Base-by-base conservation (phyloP, 148 eudicot species). In the Fagopyrum homotropicum region DNA sequence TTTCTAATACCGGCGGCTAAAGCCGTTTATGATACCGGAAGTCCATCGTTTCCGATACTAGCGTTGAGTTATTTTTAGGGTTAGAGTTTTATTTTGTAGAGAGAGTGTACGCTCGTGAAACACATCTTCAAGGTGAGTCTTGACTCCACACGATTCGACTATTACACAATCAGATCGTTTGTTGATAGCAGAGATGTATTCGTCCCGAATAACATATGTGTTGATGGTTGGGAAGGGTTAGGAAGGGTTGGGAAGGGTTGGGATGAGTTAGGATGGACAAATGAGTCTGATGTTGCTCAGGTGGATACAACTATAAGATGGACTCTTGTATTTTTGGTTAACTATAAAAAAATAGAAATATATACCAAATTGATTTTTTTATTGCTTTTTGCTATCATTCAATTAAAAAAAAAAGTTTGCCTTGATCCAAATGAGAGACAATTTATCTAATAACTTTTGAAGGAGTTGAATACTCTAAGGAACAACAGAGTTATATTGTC, bases 111-210 rank as follows among this genome's bases (percentile, higher is more conserved):
- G 26, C 26, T 22, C 48, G 81, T 86, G 12, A 93, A 84, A 79
- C 88, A 93, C 51, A 89, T 90, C 29, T 74, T 90, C 0, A 92
- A 92, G 68, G 88, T 90, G 49, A 93, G 98, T 74, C 89, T 93
- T 22, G 98, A 93, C 75, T 15, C 47, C 9, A 89, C 96, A 0
- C 86, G 93, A 59, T 86, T 74, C 52, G 98, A 22, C 26, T 22
- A 87, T 49, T 93, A 93, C 69, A 93, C 98, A 0, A 43, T 90
- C 4, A 93, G 96, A 1, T 81, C 52, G 1, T 93, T 90, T 79
- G 73, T 55, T 9, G 48, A 56, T 0, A 40, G 57, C 0, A 77
- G 64, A 29, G 98, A 90, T 9, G 72, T 26, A 9, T 93, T 89
- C 45, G 48, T 56, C 0, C 96, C 96, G 0, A 82, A 87, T 57